These are phyloP conservation scores for Fraxinus angustifolia DNA, from an alignment of 305 asterid genomes.

Conservation along the genomic window DNA sequence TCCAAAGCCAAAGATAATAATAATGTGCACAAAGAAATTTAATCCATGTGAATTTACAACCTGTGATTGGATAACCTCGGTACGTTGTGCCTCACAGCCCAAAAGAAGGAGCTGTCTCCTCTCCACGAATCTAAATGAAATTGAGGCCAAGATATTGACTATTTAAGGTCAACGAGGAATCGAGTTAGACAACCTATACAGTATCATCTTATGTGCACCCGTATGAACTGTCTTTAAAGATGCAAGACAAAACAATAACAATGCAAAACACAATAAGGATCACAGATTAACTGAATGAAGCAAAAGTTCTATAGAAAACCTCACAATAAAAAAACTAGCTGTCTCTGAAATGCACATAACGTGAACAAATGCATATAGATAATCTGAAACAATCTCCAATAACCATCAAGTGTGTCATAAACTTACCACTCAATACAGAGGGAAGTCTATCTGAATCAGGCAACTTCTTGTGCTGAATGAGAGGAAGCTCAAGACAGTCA, in stretches of 20 bases:
- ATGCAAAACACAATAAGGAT: not conserved
- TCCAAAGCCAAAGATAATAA: not conserved
- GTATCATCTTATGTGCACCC: not conserved
- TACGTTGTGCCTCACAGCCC: not conserved
- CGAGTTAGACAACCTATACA: not conserved
- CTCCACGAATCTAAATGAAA: not conserved
- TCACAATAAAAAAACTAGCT: not conserved
- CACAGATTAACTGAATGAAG: not conserved
- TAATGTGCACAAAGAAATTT: not conserved
- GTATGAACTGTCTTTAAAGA: not conserved
- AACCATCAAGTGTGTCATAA: constrained; percentile 3
- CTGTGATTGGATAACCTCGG: not conserved
- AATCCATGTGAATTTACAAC: not conserved
- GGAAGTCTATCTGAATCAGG: constrained; percentile 58
- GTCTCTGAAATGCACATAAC: not conserved
- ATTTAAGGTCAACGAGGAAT: not conserved
- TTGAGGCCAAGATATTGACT: not conserved
- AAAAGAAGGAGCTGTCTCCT: not conserved
- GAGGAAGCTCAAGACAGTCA: constrained; percentile 73
- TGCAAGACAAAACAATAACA: not conserved
- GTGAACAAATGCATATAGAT: not conserved
- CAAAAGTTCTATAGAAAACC: not conserved
- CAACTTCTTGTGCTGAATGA: constrained; percentile 59
- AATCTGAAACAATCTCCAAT: not conserved
- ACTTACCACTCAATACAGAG: constrained; percentile 48